Evolutionary conservation across 2,329 filamentous ascomycete species (phyloP).

Genomic region (Nemania sp.): DNA sequence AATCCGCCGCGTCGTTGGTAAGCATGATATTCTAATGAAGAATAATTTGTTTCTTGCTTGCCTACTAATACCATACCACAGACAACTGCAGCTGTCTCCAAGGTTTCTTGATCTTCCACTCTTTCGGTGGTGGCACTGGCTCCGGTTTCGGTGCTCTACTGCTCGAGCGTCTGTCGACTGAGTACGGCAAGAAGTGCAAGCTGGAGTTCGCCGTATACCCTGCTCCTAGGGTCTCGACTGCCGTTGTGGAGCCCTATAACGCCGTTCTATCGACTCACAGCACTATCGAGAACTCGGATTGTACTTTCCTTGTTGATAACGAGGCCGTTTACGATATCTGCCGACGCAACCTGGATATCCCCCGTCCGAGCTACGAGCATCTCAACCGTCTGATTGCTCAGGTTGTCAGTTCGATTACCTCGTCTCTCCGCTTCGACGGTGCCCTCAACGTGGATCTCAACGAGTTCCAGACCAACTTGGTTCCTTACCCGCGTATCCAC

Average conservation of each 20-base stretch:
- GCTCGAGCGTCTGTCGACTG: slow-evolving; percentile 77
- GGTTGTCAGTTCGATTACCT: slow-evolving; percentile 80
- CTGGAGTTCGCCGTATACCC: slow-evolving; percentile 81
- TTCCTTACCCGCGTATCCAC: slow-evolving; percentile 79
- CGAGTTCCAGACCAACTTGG: slow-evolving; percentile 83
- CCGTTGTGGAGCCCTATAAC: slow-evolving; percentile 80
- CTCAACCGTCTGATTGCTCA: slow-evolving; percentile 79
- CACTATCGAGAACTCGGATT: slow-evolving; percentile 83
- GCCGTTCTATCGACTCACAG: slow-evolving; percentile 79
- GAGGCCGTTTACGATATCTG: slow-evolving; percentile 82
- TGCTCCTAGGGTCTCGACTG: slow-evolving; percentile 75
- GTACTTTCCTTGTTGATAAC: slow-evolving; percentile 81
- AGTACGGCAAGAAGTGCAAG: slow-evolving; percentile 83
- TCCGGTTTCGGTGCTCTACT: slow-evolving; percentile 79
- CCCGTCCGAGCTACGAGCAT: slow-evolving; percentile 76
- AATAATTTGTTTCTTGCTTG: background rate
- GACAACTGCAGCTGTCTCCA: slow-evolving; percentile 80
- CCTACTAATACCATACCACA: slow-evolving; percentile 50
- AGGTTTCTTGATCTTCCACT: slow-evolving; percentile 81
- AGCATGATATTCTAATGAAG: slow-evolving; percentile 46
- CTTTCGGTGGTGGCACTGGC: slow-evolving; percentile 78
- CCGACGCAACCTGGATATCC: slow-evolving; percentile 77
- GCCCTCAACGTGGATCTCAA: slow-evolving; percentile 80
- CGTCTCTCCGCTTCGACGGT: slow-evolving; percentile 77
- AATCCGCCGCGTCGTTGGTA: slow-evolving; percentile 76